phyloP scores from a whole-genome alignment of 2,329 filamentous ascomycete species.

The Ceratocystis diversiconidia region DNA sequence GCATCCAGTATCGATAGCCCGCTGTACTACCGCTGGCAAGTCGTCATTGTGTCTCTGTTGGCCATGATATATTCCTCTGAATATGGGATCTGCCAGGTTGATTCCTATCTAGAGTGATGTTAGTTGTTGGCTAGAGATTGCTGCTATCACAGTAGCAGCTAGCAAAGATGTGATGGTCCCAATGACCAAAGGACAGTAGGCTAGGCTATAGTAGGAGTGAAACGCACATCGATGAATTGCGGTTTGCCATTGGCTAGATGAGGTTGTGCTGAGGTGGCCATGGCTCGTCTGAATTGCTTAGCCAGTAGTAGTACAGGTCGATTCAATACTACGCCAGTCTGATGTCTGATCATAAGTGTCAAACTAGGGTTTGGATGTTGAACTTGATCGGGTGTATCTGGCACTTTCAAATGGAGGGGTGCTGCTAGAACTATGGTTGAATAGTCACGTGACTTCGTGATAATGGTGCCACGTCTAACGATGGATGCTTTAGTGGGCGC shows the following conservation, averaged over 20 bases:
- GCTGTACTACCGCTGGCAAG: conserved; percentile 59
- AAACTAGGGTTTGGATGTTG: neutral
- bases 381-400: neutral
- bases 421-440: too few relatives aligned
- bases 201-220: neutral
- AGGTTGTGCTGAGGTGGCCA: neutral
- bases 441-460: conserved; percentile 11
- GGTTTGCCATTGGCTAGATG: conserved; percentile 24
- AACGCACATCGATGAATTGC: conserved; percentile 48
- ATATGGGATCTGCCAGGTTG: conserved; percentile 88
- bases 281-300: neutral
- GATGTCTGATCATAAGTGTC: neutral
- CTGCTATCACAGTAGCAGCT: too few relatives aligned
- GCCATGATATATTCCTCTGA: conserved; percentile 70
- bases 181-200: too few relatives aligned
- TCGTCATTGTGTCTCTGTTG: conserved; percentile 62
- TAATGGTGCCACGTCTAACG: neutral
- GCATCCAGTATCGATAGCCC: conserved; percentile 67
- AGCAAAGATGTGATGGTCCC: too few relatives aligned
- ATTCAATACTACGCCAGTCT: neutral
- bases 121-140: neutral
- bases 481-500: neutral
- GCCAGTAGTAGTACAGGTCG: neutral
- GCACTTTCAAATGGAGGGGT: too few relatives aligned
- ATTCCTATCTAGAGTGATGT: conserved; percentile 58